Evolutionary conservation across 2,329 filamentous ascomycete species (phyloP), one percentile per base, ranked within the genome.

Genomic region (Thielaviopsis populi): DNA sequence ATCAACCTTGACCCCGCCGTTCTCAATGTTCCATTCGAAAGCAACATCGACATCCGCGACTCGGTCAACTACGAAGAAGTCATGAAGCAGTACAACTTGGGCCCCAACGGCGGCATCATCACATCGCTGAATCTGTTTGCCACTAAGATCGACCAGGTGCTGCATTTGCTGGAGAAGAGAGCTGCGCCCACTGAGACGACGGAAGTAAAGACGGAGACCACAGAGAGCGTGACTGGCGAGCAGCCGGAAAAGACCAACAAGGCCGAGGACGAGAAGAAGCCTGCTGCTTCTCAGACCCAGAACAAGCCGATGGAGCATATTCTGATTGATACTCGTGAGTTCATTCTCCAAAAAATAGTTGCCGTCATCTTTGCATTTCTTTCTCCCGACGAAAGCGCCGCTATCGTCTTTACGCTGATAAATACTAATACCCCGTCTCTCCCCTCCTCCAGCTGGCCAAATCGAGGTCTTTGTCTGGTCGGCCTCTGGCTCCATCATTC

Each of bases 401-500:
- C 4, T 43, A 11, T 15, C n/a, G 10, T 54, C 33, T 11, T 40
- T n/a, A 5, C 43, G 3, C 30, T 30, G 42, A n/a, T 27, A 27
- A 33, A 13, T 22, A 7, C 46, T 50, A n/a, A 50, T 22, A 50
- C 22, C n/a, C 19, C 17, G 40, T 58, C 37, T 19, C 4, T 48
- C 27, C 24, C n/a, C 15, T 30, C n/a, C 19, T 37, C 6, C 65
- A 75, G 73, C 94, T 0, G 94, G 94, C 1, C 94, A 99, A 75
- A 99, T 99, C 69, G 95, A 99, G 73, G 95, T 96, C 7, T 99
- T 99, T 71, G 92, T 99, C 6, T 99, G 94, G 94, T 95, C 90
- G 46, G 94, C 94, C 11, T 95, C 88, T 11, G 94, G 94, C 40
- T 91, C 89, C 66, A 99, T 99, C 69, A 79, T 99, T 17, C 85